Base-by-base conservation (phyloP, 2,329 filamentous ascomycete genomes). In the Aspergillus persii region DNA sequence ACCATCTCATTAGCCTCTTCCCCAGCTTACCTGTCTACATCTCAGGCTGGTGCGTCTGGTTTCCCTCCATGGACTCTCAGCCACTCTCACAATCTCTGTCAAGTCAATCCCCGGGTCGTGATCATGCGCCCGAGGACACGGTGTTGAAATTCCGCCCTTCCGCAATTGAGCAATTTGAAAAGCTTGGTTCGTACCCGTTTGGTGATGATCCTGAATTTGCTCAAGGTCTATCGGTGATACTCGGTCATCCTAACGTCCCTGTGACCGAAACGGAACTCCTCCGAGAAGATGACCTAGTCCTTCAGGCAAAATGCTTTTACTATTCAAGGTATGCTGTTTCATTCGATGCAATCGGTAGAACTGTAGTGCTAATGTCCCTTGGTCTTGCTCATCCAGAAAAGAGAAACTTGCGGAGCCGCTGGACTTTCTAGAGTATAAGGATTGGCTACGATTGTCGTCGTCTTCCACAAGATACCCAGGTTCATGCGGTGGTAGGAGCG, bases 361-460 rank as follows among this genome's bases (percentile, higher is more conserved):
- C 8, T 47, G 8, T 12, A 26, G 48, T 39, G 26, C 15, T 56
- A 12, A 52, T 52, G 30, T 18, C 23, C 8, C 18, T 7, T 11
- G 5, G 18, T 48, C 8, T 48, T 47, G 18, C 39, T 36, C 53
- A 9, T 30, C 18, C 50, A 78, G 77, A 46, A 79, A 78, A 67
- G 65, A 74, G 55, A 74, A 74, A 2, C 51, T 77, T 15, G 55
- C 63, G 4, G 61, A 69, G 3, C 66, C 81, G 18, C 83, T 94
- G 62, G 84, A 91, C 70, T 90, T 89, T 65, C 77, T 84, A 55
- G 77, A 77, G 53, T 95, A 93, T 77, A 87, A 88, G 70, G 72
- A 78, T 33, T 92, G 90, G 86, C 75, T 87, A 51, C 51, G 58
- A 50, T 57, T 65, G 31, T 58, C 59, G 56, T 59, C 63, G 59